A percentile compares a stretch with the other conserved stretches of the same genome.
These are phyloP conservation scores for Knoxdaviesia proteae DNA, from an alignment of 2,329 filamentous ascomycete genomes.

Conservation along the genomic window DNA sequence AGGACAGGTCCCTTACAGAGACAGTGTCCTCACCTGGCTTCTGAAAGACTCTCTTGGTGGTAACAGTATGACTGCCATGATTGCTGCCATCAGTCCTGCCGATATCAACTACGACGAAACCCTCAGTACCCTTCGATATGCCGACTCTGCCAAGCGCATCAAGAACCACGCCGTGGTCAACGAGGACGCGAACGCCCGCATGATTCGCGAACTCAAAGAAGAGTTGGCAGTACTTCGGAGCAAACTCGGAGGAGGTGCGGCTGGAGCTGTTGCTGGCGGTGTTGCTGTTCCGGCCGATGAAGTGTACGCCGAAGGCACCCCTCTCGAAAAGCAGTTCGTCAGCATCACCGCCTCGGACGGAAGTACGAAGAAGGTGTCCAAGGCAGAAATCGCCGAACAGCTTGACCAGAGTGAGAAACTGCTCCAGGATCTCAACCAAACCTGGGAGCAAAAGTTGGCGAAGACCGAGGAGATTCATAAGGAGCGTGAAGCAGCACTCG, in stretches of 20 bases:
- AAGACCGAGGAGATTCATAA: slow-evolving; percentile 97
- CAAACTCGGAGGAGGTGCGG: slow-evolving; percentile 45
- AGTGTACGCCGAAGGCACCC: slow-evolving; percentile 79
- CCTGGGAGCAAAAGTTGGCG: slow-evolving; percentile 88
- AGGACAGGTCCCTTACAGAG: slow-evolving; percentile 79
- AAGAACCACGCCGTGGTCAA: slow-evolving; percentile 99
- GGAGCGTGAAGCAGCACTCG: slow-evolving; percentile 80
- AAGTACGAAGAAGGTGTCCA: slow-evolving; percentile 81
- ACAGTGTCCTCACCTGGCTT: slow-evolving; percentile 90
- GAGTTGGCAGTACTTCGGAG: slow-evolving; percentile 69
- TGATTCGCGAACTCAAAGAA: slow-evolving; percentile 96
- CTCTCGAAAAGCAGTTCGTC: slow-evolving; percentile 87
- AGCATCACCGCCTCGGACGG: slow-evolving; percentile 79
- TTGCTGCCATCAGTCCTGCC: slow-evolving; percentile 91
- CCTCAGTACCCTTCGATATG: slow-evolving; percentile 82
- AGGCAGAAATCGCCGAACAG: slow-evolving; percentile 94
- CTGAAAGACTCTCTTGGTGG: slow-evolving; percentile 92
- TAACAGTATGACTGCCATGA: slow-evolving; percentile 99
- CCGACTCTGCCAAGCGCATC: slow-evolving; percentile 94
- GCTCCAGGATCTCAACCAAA: slow-evolving; percentile 88
- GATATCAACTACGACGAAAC: slow-evolving; percentile 99
- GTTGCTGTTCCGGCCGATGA: slow-evolving; percentile 43
- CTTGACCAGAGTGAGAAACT: slow-evolving; percentile 92
- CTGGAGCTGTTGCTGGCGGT: slow-evolving; percentile 20
- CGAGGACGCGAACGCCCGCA: slow-evolving; percentile 93